Base-by-base conservation (phyloP, 31 red algal species). In the Endocladia muricata region DNA sequence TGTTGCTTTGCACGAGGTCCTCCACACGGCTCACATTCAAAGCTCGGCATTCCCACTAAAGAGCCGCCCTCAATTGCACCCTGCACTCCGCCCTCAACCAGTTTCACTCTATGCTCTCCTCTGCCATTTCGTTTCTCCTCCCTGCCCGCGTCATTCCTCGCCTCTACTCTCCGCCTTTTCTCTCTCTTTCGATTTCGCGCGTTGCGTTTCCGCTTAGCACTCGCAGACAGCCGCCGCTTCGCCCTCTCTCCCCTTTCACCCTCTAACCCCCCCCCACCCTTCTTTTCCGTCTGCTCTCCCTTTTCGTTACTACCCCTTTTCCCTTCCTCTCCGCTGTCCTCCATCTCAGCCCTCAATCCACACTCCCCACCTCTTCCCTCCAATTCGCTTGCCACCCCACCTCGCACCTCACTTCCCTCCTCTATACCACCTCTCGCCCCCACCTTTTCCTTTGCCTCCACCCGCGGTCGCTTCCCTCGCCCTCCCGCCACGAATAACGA, bases 81-180 rank as follows among this genome's bases (percentile, higher is more conserved):
- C 7, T 67, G 4, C 32, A 23, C 25, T 23, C 9, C 33, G 39
- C 39, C n/a, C 61, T 58, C 61, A 9, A 33, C 19, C 44, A 49
- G 44, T 13, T 13, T 19, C 3, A 9, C 61, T 67, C 33, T 32
- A 4, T 67, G 34, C 28, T 3, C 33, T 31, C 32, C 4, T 6
- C 21, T 32, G 9, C 33, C 21, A 7, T 8, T 33, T 33, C 3
- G n/a, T n/a, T n/a, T n/a, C n/a, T n/a, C n/a, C 33, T 36, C 23
- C 23, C 32, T 19, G 6, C 39, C 39, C 6, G 4, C 61, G 61
- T 7, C 3, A 4, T 33, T 3, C 0, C 33, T 32, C 6, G 26
- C 61, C 3, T 7, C 39, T 67, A n/a, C n/a, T n/a, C n/a, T n/a
- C n/a, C n/a, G n/a, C 61, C 23, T 67, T 67, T 67, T 29, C 61